A percentile compares a stretch with the other conserved stretches of the same genome.
These are phyloP conservation scores for Starmerella stellata DNA, from an alignment of 805 yeast species.

Conservation along the genomic window DNA sequence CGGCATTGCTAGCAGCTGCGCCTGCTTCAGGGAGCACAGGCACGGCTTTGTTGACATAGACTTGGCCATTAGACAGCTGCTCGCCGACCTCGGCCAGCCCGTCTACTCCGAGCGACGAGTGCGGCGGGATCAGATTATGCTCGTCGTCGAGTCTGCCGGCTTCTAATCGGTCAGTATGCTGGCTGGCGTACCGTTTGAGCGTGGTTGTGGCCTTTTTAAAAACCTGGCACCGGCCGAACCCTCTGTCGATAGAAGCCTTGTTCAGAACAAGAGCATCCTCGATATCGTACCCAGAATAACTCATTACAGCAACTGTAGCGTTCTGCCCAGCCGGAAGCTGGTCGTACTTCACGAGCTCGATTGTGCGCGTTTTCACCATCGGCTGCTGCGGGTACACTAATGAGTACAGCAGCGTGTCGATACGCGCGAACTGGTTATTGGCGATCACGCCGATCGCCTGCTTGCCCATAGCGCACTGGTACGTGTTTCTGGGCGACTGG, in stretches of 20 bases:
- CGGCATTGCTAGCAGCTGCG: conserved; percentile 2
- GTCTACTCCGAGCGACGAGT: conserved; percentile 74
- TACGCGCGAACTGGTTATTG: conserved; percentile 87
- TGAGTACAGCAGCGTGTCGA: conserved; percentile 78
- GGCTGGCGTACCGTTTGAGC: conserved; percentile 81
- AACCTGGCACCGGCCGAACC: conserved; percentile 95
- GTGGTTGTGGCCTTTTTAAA: conserved; percentile 79
- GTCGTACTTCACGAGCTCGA: conserved; percentile 86
- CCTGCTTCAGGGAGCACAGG: conserved; percentile 54
- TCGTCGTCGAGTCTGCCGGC: conserved; percentile 64
- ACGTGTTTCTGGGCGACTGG: conserved; percentile 82
- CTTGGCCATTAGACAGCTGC: conserved; percentile 79
- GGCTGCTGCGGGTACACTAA: conserved; percentile 99
- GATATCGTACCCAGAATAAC: conserved; percentile 96
- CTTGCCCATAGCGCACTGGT: conserved; percentile 94
- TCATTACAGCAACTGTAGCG: conserved; percentile 98
- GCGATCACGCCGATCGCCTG: conserved; percentile 99
- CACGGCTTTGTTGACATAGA: conserved; percentile 79
- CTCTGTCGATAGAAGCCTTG: conserved; percentile 85
- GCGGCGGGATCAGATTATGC: conserved; percentile 56
- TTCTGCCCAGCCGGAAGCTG: conserved; percentile 97
- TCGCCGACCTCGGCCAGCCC: conserved; percentile 95
- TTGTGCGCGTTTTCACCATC: conserved; percentile 94
- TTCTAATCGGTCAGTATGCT: conserved; percentile 74
- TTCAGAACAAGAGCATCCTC: conserved; percentile 95